Base-by-base conservation (phyloP, 1,284 basidiomycete species). In the Kalmanozyma brasiliensis region DNA sequence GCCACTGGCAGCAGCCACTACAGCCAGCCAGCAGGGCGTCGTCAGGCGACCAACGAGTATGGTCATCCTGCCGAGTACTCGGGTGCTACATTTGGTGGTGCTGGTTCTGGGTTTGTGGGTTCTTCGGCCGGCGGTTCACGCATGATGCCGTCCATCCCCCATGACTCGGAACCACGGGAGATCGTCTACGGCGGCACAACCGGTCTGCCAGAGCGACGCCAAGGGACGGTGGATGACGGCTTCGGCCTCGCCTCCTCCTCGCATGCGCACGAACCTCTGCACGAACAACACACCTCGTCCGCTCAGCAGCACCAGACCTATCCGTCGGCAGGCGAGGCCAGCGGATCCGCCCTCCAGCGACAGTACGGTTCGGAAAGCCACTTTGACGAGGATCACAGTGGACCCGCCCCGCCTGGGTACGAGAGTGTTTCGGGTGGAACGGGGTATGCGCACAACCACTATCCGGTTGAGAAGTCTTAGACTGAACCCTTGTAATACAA, bases 171-270 rank as follows among this genome's bases (percentile, higher is more conserved):
- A 16, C 59, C 47, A 35, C 40, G 52, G 8, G 59, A 59, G 46
- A 58, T 53, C 34, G 61, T 58, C 17, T 71, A 53, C 26, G 52
- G 37, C 30, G 49, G 49, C 22, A 29, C 33, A 17, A 38, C 46
- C 14, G 33, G 52, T 2, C 38, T 57, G 11, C 22, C 37, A 4
- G 56, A 62, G 6, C 49, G 55, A 13, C 41, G 65, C 16, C 58
- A 69, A 26, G 57, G 61, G 16, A 73, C 69, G 16, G 20, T 70
- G 10, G 74, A 76, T 45, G 74, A 75, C 43, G 73, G 73, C 3
- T 76, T 75, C 23, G 73, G 73, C 16, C 47, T 76, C 17, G 57
- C 69, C 6, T 49, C 38, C 29, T 48, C 56, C 19, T 44, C 47
- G 17, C 46, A 59, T 3, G 32, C 20, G 8, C 59, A 49, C 26